Evolutionary conservation across 2,329 filamentous ascomycete genomes (phyloP).

Genomic region (Ambrosiella beaveri): DNA sequence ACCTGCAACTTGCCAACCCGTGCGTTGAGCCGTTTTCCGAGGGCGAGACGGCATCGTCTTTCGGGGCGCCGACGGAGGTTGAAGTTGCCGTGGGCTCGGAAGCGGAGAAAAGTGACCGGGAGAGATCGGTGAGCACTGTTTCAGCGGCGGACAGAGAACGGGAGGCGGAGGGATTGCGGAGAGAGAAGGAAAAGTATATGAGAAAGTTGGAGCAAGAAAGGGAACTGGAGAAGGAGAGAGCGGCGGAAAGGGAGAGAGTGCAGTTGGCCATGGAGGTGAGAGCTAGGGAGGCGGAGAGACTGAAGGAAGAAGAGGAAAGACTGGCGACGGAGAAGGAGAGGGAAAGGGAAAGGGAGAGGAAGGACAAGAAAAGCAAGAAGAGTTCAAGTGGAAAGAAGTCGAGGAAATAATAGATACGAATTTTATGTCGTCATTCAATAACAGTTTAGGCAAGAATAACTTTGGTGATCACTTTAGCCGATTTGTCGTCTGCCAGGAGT

Average conservation of each 20-base stretch:
- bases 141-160: background rate
- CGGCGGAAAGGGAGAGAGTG: background rate
- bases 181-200: conserved; percentile 11
- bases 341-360: background rate
- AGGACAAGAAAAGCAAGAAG: conserved; percentile 2
- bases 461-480: too few relatives aligned
- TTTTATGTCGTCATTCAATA: too few relatives aligned
- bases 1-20: conserved; percentile 42
- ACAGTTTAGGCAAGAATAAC: too few relatives aligned
- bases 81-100: background rate
- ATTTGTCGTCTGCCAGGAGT: too few relatives aligned
- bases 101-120: background rate
- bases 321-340: background rate
- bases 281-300: background rate
- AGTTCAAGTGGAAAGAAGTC: background rate
- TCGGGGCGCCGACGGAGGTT: background rate
- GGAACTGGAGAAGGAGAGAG: conserved; percentile 1
- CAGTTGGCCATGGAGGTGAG: background rate
- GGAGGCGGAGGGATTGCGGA: background rate
- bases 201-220: conserved; percentile 5
- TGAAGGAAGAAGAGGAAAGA: background rate
- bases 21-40: conserved; percentile 14
- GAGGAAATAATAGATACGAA: too few relatives aligned
- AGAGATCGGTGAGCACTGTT: background rate
- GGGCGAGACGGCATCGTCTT: conserved; percentile 1